Percentiles rank a stretch among this genome's conserved stretches.
phyloP scores from a whole-genome alignment of 306 rosid species.

The Hylodesmum podocarpum region DNA sequence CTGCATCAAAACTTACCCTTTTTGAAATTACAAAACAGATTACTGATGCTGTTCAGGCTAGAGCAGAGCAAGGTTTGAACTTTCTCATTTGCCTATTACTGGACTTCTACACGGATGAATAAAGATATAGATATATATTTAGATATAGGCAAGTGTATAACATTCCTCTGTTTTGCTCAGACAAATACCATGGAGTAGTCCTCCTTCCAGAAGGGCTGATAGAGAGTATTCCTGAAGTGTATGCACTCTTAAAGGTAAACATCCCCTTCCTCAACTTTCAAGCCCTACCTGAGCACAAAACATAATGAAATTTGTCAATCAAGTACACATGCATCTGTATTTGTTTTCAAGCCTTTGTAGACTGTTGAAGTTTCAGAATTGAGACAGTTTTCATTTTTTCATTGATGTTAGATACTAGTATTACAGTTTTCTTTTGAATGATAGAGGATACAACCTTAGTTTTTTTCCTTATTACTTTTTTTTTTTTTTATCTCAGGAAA shows the following conservation, averaged over 20 bases:
- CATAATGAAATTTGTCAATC: background rate
- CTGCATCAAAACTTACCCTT: constrained; percentile 93
- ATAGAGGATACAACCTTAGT: background rate
- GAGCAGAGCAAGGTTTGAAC: constrained; percentile 81
- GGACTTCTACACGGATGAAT: background rate
- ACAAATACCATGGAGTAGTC: constrained; percentile 94
- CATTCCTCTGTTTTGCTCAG: constrained; percentile 43
- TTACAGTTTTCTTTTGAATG: background rate
- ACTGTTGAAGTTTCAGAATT: constrained; percentile 21
- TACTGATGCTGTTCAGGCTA: constrained; percentile 89
- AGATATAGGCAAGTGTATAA: constrained; percentile 19
- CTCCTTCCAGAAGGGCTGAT: constrained; percentile 95
- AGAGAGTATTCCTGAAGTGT: constrained; percentile 98
- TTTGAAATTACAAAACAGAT: constrained; percentile 81
- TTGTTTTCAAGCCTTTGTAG: background rate
- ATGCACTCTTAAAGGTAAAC: constrained; percentile 88
- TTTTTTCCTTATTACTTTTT: background rate
- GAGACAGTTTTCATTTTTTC: background rate
- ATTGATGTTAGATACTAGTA: background rate
- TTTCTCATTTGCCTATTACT: constrained; percentile 18
- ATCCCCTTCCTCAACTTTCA: background rate
- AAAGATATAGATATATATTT: background rate
- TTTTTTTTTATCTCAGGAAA: constrained; percentile 68
- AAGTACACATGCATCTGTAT: background rate
- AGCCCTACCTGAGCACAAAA: background rate